Evolutionary conservation across 345 rosid species (phyloP).

Genomic region (Populus pruinosa): DNA sequence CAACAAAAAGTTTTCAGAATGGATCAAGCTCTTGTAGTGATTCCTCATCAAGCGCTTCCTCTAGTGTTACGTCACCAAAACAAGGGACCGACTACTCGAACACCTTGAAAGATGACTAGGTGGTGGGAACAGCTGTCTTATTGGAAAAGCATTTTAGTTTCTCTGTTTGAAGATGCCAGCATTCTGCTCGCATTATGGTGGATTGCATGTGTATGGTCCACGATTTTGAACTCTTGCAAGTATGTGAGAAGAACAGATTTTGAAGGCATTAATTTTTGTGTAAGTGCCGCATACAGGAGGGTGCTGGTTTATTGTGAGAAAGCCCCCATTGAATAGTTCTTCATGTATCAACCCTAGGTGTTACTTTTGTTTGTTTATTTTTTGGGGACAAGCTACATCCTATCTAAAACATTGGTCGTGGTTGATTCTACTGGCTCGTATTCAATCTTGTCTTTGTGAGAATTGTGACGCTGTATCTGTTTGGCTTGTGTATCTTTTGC

Average conservation of each 20-base stretch:
- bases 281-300: constrained; percentile 33
- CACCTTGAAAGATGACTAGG: constrained; percentile 52
- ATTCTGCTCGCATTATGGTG: constrained; percentile 11
- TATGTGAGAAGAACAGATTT: constrained; percentile 21
- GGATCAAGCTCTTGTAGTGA: constrained; percentile 38
- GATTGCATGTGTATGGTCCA: constrained; percentile 8
- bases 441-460: constrained; percentile 5
- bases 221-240: constrained; percentile 11
- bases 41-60: constrained; percentile 49
- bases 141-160: neutral
- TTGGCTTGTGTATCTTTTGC: too few species aligned
- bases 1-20: constrained; percentile 35
- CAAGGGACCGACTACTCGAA: constrained; percentile 38
- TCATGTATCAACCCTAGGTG: constrained; percentile 12
- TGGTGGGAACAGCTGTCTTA: constrained; percentile 6
- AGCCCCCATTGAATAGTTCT: constrained; percentile 29
- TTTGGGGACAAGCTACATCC: neutral
- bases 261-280: constrained; percentile 49
- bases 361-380: constrained; percentile 4
- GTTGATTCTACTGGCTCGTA: neutral
- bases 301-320: neutral
- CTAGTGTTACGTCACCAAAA: constrained; percentile 39
- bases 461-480: neutral
- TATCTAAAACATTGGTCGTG: neutral
- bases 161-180: constrained; percentile 14